A percentile compares a stretch with the other conserved stretches of the same genome.
These are phyloP conservation scores for Mayamaea pseudoterrestris DNA, from an alignment of 108 stramenopile species.

Conservation along the genomic window DNA sequence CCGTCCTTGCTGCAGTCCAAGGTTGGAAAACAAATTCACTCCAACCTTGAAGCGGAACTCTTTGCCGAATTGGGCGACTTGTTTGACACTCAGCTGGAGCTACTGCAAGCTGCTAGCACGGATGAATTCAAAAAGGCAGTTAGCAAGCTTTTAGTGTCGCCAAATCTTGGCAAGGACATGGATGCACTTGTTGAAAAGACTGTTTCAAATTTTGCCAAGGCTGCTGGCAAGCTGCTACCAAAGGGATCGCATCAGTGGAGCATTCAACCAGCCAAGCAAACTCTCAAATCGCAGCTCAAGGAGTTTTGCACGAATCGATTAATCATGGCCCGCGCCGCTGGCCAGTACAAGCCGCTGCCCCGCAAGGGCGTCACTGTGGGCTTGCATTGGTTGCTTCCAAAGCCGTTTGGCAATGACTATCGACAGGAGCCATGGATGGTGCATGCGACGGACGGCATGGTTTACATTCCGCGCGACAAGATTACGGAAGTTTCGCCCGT, in stretches of 20 bases:
- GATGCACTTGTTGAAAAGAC: constrained; percentile 30
- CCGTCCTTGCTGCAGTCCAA: constrained; percentile 19
- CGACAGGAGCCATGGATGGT: constrained; percentile 71
- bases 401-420: constrained; percentile 85
- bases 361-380: constrained; percentile 84
- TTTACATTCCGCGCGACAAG: constrained; percentile 58
- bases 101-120: constrained; percentile 40
- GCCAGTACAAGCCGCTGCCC: constrained; percentile 64
- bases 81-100: constrained; percentile 43
- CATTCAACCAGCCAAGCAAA: constrained; percentile 20
- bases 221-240: constrained; percentile 33
- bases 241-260: constrained; percentile 5
- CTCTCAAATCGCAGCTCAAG: constrained; percentile 26
- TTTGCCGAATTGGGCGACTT: constrained; percentile 44
- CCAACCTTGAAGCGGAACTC: constrained; percentile 36
- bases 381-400: constrained; percentile 86
- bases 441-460: constrained; percentile 62
- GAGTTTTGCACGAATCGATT: constrained; percentile 61
- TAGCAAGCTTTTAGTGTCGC: constrained; percentile 55
- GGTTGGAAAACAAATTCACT: constrained; percentile 38
- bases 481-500: constrained; percentile 56
- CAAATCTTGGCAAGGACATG: constrained; percentile 62
- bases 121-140: constrained; percentile 48
- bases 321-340: constrained; percentile 57
- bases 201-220: constrained; percentile 35